Percentiles rank a stretch among this genome's conserved stretches.
These are phyloP conservation scores for Penicillium decumbens DNA, from an alignment of 2,329 filamentous ascomycete species.

Conservation along the genomic window DNA sequence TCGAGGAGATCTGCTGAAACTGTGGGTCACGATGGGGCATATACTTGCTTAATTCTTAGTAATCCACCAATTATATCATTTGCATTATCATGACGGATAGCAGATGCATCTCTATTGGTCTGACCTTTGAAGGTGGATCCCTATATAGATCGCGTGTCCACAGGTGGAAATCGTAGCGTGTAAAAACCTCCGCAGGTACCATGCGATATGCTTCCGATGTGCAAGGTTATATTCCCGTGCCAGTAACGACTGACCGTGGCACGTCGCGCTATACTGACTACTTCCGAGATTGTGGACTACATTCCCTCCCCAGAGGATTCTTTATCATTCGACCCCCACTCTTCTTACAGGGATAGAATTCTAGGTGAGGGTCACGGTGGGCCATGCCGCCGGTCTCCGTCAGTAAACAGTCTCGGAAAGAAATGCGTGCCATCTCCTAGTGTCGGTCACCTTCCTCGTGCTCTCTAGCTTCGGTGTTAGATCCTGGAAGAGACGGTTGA, in stretches of 20 bases:
- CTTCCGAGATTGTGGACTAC: no score
- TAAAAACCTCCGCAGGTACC: no score
- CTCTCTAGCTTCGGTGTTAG: conserved; percentile 2
- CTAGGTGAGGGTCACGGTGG: not conserved
- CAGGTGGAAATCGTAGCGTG: no score
- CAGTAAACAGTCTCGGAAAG: not conserved
- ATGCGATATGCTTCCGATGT: no score
- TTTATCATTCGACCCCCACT: not conserved
- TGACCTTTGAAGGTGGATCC: not conserved
- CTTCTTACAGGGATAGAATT: not conserved
- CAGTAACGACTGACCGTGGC: no score
- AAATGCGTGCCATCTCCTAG: not conserved
- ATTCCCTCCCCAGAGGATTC: not conserved
- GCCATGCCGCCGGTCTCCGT: not conserved
- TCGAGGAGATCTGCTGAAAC: conserved; percentile 8
- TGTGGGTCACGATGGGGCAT: conserved; percentile 1
- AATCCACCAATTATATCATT: conserved; percentile 4
- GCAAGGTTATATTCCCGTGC: no score
- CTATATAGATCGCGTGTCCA: no score
- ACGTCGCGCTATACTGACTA: no score
- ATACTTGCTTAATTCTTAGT: conserved; percentile 13
- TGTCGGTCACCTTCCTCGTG: conserved; percentile 7
- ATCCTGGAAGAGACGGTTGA: not conserved
- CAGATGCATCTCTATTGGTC: not conserved
- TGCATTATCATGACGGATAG: not conserved